Evolutionary conservation across 139 green algal genomes (phyloP), one percentile per base, ranked within the genome.

Genomic region (Pleodorina starrii): DNA sequence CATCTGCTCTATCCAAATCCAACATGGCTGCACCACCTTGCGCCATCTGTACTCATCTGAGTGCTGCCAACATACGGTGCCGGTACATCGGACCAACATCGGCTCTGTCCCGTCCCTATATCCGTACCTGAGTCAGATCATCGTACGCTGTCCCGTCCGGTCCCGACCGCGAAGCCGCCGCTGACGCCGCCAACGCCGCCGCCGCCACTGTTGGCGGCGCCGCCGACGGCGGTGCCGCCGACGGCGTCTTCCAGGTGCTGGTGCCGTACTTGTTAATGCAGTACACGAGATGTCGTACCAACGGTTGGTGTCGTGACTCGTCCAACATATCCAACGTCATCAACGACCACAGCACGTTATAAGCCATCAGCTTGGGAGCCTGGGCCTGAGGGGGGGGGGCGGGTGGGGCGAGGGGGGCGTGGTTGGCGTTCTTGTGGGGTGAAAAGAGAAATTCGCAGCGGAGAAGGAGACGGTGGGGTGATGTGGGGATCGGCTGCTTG

Each of bases 291-390:
- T 48, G 19, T 21, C 25, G 3, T 12, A 85, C 17, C 9, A 85
- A 35, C 19, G 77, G 77, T 7, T 48, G 77, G 77, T 57, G 54
- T 25, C 2, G 35, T 17, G 77, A 51, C 36, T 85, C 51, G 16
- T 16, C 35, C 35, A 85, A 3, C 48, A 69, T 46, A 35, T 27
- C 36, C 51, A 73, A 19, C 16, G 21, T 40, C 14, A 73, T 27
- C 23, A 85, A 38, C 11, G 35, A 54, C 77, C 77, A 85, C 77
- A 85, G 51, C 35, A 85, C 21, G 51, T 72, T 73, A n/a, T 85
- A 59, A 11, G 77, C 36, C 77, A 85, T 85, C 1, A 85, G 36
- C 19, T 19, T 32, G 25, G 25, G 36, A 35, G 35, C 17, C 51
- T 85, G 46, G 51, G 77, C 77, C 77, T 85, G 77, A 1, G 44